Evolutionary conservation across 2,329 filamentous ascomycete genomes (phyloP), one percentile per base, ranked within the genome.

Genomic region (Arthrobotrys musiformis): DNA sequence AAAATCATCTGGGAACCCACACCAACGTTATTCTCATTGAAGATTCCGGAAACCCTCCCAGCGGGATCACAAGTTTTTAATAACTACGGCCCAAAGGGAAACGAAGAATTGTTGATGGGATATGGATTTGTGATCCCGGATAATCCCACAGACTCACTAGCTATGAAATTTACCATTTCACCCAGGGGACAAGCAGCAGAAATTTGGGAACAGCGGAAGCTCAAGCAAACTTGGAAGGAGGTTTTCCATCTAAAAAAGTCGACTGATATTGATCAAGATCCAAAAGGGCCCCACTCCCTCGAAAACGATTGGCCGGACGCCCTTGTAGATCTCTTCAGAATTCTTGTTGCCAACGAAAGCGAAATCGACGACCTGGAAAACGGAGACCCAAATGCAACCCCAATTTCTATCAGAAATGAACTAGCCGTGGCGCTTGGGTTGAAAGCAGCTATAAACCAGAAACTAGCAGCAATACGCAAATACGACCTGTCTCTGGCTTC

Each of bases 1-100:
- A 85, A 84, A 67, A 86, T 86, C 0, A 83, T 85, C 37, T 88
- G 86, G 86, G 81, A 84, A 42, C 84, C 84, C 48, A 82, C 84
- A 30, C n/a, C 50, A 13, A 17, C 17, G 3, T 54, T 24, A 15
- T 77, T 77, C 30, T 70, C 73, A 13, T n/a, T 78, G 15, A 40
- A 24, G 35, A 52, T 35, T 1, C 54, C 52, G 4, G 63, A 73
- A 35, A n/a, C 24, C 9, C 52, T 73, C 6, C 5, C 28, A 2
- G 81, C 83, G 2, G 85, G 84, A 2, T 81, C 83, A 2, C 84
- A 87, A 76, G 81, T 88, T 1, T 86, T 83, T 81, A 88, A 88
- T 80, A 88, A 88, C 79, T 88, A 88, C 68, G 86, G 85, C 0
- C 84, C 86, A 1, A 87, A 87, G 78, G 82, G 84, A 4, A 88